A percentile compares a stretch with the other conserved stretches of the same genome.
phyloP scores from a whole-genome alignment of 2,329 filamentous ascomycete genomes.

The Pyricularia sp. region DNA sequence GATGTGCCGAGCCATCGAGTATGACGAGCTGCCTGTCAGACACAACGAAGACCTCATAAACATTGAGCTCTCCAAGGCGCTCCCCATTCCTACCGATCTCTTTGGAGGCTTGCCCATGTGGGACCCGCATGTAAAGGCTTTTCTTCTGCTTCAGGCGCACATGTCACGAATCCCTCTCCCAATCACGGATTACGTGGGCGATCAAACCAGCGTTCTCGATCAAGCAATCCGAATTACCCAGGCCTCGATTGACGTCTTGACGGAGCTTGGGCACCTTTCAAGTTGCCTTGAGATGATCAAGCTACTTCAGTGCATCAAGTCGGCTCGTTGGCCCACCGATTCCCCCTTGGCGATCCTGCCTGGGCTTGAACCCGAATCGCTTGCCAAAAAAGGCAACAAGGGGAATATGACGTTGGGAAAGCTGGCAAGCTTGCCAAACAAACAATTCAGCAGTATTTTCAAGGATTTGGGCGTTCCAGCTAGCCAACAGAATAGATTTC shows the following conservation, averaged over 20 bases:
- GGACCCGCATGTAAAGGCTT: constrained; percentile 97
- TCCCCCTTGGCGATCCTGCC: constrained; percentile 72
- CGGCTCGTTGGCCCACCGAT: constrained; percentile 82
- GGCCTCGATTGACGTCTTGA: constrained; percentile 85
- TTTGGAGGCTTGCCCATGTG: constrained; percentile 78
- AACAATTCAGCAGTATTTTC: constrained; percentile 32
- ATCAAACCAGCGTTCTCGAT: constrained; percentile 82
- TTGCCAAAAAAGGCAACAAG: background rate
- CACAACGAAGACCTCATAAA: constrained; percentile 99
- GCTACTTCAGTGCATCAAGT: constrained; percentile 86
- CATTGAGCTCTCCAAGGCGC: constrained; percentile 71
- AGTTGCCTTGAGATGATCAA: constrained; percentile 75
- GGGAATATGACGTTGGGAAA: constrained; percentile 22
- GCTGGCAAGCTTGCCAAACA: constrained; percentile 31
- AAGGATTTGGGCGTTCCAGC: constrained; percentile 40
- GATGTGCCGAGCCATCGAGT: constrained; percentile 92
- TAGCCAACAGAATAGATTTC: constrained; percentile 35
- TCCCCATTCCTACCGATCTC: constrained; percentile 46
- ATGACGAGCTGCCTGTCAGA: constrained; percentile 92
- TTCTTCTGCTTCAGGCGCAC: constrained; percentile 86
- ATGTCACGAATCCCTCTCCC: constrained; percentile 89
- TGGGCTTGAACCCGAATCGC: background rate
- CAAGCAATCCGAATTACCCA: constrained; percentile 96
- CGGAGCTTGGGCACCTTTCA: constrained; percentile 75
- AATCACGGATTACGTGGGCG: constrained; percentile 94